Evolutionary conservation across 495 filamentous ascomycete genomes (phyloP).

Genomic region (Tuber magnatum): DNA sequence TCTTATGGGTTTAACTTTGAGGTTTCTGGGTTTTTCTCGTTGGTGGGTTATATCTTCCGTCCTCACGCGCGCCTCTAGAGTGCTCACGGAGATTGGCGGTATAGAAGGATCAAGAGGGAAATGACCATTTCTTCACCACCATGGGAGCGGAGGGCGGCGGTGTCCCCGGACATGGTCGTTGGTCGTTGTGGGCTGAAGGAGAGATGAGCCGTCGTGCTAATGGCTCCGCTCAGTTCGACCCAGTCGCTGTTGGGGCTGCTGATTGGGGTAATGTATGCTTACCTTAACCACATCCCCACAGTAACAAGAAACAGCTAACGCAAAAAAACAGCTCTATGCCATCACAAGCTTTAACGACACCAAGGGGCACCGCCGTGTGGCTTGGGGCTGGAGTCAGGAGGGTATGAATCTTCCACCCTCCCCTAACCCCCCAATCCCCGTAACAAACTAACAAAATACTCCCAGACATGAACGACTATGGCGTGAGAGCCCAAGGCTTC

Average conservation of each 20-base stretch:
- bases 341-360: conserved; percentile 45
- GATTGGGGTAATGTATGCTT: conserved; percentile 42
- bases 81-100: background rate
- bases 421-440: background rate
- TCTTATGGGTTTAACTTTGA: conserved; percentile 50
- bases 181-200: conserved; percentile 47
- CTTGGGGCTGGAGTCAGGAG: conserved; percentile 46
- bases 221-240: conserved; percentile 42
- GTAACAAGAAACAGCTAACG: background rate
- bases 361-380: conserved; percentile 45
- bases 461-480: conserved; percentile 41
- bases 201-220: conserved; percentile 40
- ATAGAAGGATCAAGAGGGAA: conserved; percentile 23
- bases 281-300: background rate
- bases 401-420: conserved; percentile 1
- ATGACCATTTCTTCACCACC: conserved; percentile 46
- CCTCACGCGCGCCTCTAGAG: conserved; percentile 32
- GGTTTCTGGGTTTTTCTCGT: conserved; percentile 49
- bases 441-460: background rate
- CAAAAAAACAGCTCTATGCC: conserved; percentile 42
- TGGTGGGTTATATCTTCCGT: conserved; percentile 25
- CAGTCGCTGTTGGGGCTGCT: conserved; percentile 42
- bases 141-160: conserved; percentile 50
- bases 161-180: conserved; percentile 41
- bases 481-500: conserved; percentile 44